These are phyloP conservation scores for Helianthus tuberosus DNA, from an alignment of 129 eudicot species.

Conservation along the genomic window DNA sequence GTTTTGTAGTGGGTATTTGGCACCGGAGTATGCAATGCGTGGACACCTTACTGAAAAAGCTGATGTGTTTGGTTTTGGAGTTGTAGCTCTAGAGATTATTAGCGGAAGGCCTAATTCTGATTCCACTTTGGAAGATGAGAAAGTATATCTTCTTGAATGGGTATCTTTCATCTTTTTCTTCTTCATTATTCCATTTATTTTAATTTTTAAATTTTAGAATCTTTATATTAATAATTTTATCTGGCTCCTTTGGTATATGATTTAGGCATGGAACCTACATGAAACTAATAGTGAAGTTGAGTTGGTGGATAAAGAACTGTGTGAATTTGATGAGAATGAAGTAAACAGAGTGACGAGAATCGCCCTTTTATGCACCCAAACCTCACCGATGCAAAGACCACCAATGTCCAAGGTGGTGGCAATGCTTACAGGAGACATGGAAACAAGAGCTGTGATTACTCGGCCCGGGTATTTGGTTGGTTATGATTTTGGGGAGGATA, in stretches of 20 bases:
- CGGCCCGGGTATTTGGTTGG: slow-evolving; percentile 62
- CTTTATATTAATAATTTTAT: not conserved
- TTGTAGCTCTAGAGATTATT: slow-evolving; percentile 80
- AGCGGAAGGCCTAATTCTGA: slow-evolving; percentile 82
- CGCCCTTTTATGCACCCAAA: slow-evolving; percentile 77
- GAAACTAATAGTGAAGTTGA: slow-evolving; percentile 53
- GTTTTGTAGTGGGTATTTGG: slow-evolving; percentile 81
- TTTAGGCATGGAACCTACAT: slow-evolving; percentile 75
- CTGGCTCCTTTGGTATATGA: not conserved
- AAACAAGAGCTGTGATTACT: slow-evolving; percentile 47
- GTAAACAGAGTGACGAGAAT: slow-evolving; percentile 51
- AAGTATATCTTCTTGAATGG: slow-evolving; percentile 76
- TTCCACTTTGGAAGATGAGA: slow-evolving; percentile 56
- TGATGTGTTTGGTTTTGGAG: slow-evolving; percentile 87
- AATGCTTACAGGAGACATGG: slow-evolving; percentile 74
- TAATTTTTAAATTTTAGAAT: not conserved
- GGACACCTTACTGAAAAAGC: slow-evolving; percentile 96
- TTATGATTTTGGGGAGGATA: slow-evolving; percentile 53
- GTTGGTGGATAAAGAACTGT: slow-evolving; percentile 54
- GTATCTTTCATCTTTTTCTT: slow-evolving; percentile 34
- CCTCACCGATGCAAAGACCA: slow-evolving; percentile 63
- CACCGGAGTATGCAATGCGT: slow-evolving; percentile 93
- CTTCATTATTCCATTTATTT: not conserved
- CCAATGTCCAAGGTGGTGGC: slow-evolving; percentile 87
- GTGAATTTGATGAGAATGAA: slow-evolving; percentile 45